Evolutionary conservation across 768 basidiomycete genomes (phyloP), one percentile per base, ranked within the genome.

Genomic region (Tylopilus balloui): DNA sequence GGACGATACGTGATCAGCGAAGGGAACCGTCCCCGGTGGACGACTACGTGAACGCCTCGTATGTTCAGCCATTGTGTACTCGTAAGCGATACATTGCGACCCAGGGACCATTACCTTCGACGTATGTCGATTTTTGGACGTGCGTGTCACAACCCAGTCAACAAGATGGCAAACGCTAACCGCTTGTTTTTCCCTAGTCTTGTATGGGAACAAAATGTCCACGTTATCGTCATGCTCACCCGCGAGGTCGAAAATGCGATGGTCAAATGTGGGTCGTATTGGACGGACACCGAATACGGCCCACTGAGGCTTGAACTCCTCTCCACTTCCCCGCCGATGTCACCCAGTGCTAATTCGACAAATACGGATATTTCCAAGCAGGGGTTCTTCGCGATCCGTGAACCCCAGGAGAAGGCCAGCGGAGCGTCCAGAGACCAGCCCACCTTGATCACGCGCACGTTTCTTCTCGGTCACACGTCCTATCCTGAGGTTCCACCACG

Each of bases 141-240:
- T 90, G 65, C 69, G 86, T 80, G 14, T 37, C 17, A 13, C 45
- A n/a, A 19, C 32, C n/a, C 12, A 41, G 24, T 12, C 36, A 19
- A 21, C 35, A 15, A 7, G 31, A 35, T 19, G 41, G 15, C 20
- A 1, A 20, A 27, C 11, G 6, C 53, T 64, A 42, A 64, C 21
- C 12, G 6, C 20, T 44, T 42, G 11, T 36, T 48, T 29, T 12
- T 9, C n/a, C 23, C 35, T 42, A 91, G 89, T 27, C 76, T 97
- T 14, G 83, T 87, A 45, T 95, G 92, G 88, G 91, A 97, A 62
- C 93, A 97, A 67, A 86, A 90, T 56, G 88, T 96, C 0, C 86
- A 88, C 54, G 90, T 96, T 42, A 92, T 98, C 55, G 88, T 96
- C 53, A 98, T 97, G 95, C 81, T 98, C 48, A 97, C 95, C 4